Base-by-base conservation (phyloP, 2,329 filamentous ascomycete species). In the Colletotrichum sp. region DNA sequence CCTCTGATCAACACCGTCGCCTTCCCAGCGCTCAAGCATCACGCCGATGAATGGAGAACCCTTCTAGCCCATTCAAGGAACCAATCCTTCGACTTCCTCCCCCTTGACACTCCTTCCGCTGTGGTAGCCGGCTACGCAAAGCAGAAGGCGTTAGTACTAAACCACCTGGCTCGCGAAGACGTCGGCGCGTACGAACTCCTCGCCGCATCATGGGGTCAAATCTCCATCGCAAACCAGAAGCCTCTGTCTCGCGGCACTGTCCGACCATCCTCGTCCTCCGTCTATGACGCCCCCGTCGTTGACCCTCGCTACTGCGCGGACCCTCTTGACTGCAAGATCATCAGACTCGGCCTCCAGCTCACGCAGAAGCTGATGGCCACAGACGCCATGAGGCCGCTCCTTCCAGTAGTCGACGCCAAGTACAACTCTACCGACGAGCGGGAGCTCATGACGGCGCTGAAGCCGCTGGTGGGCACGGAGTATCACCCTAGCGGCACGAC, bases 401-500 rank as follows among this genome's bases (percentile, higher is more conserved):
- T 55, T 9, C 74, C 74, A 9, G n/a, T 71, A 4, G 63, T 79
- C 6, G 79, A 78, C 18, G n/a, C 75, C 7, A 79, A 79, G 1
- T 78, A 82, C 30, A 74, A 75, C 14, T 61, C 71, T 36, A 21
- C 73, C 7, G 79, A 82, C 10, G 76, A 79, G 7, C 61, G 66
- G 32, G 82, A 81, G 55, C 69, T 78, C 57, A 81, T 80, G 9
- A 78, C 77, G 61, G 79, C 85, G 18, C 82, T 81, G n/a, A 88
- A 80, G 48, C 78, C 81, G 2, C 80, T 83, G 63, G 83, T 86
- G 6, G 74, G 74, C 86, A 84, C 84, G 8, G 82, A 83, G 71
- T 84, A 78, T 67, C 87, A 89, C 77, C 86, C 86, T 1, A 82
- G 80, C n/a, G 87, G 88, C 3, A 88, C 87, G 4, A 84, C 85